Evolutionary conservation across 23 red algal genomes (phyloP), one percentile per base, ranked within the genome.

Genomic region (Gracilaria domingensis): DNA sequence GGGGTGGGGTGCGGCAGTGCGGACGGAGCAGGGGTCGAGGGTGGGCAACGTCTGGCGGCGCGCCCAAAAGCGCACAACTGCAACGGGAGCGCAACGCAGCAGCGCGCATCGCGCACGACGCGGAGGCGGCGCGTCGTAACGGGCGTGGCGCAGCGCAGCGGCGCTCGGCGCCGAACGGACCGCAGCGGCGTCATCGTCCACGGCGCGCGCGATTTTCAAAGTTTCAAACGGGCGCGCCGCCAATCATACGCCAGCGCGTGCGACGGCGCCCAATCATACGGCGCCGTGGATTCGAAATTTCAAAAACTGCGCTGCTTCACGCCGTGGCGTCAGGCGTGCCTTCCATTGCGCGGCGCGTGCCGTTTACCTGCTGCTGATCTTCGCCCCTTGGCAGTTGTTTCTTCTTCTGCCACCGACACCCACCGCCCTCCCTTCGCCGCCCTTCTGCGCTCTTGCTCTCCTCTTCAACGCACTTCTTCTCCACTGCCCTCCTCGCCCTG

Each of bases 51-150:
- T 45, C 5, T 45, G 42, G 42, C 42, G 42, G 42, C 59, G 37
- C 28, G 54, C 25, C 34, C 26, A 39, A 45, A 24, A 57, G 50
- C 53, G 42, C 42, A 51, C 56, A 33, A 7, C 38, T 53, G 36
- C 12, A 11, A 8, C 30, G 30, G 30, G 17, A 71, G 5, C 4
- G 13, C 17, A 7, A 40, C 20, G 37, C 36, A 40, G 69, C 69
- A 75, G 69, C 37, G 65, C 65, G 65, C 65, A 70, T 36, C 65
- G 65, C 65, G 65, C 54, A 70, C 65, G 65, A 17, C 65, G 25
- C 65, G 65, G 42, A 9, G 28, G 12, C 25, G 14, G 7, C 54
- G 12, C 25, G 14, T 4, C 54, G 54, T 32, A 65, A 65, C 23
- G 60, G 60, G 60, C 12, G 60, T 32, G 23, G 60, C 9, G 60